Base-by-base conservation (phyloP, 1,139 yeast species). In the Taiozyma sp. region DNA sequence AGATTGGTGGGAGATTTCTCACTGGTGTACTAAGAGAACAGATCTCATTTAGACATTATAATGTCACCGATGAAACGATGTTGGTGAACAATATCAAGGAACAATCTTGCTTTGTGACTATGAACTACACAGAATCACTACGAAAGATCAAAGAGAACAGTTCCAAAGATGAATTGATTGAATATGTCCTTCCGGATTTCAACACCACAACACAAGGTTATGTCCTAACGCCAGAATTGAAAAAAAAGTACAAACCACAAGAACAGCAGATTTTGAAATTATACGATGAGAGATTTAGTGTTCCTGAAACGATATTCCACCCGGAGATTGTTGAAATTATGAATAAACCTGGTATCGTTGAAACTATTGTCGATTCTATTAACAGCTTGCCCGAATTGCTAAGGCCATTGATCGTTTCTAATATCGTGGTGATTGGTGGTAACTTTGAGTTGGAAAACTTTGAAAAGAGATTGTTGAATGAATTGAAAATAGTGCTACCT, bases 41-140 rank as follows among this genome's bases (percentile, higher is more conserved):
- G 44, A 80, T 93, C 16, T 90, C 97, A 4, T 93, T 88, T 65
- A 77, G 98, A 53, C 96, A 95, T 70, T 93, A 92, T 68, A 95
- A 95, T 64, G 92, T 95, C 62, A 84, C 89, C 65, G 97, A 92
- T 55, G 99, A 95, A 67, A 87, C 96, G 0, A 76, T 87, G 8
- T 71, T 95, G 48, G 84, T 93, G 48, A 89, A 92, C 64, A 84
- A 87, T 41, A 87, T 95, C 58, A 93, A 95, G 64, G 97, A 93
- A 62, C 74, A 80, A 38, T 78, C 95, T 8, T 81, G 93, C 61
- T 91, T 81, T 65, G 81, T 92, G 45, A 84, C 96, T 1, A 59
- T 64, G 14, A 83, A 92, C 58, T 93, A 86, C 63, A 77, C 76
- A 42, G 70, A 70, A 19, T 82, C 87, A 27, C 71, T 92, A 52